A percentile compares a stretch with the other conserved stretches of the same genome.
phyloP scores from a whole-genome alignment of 306 rosid genomes.

The Acacia confusa region DNA sequence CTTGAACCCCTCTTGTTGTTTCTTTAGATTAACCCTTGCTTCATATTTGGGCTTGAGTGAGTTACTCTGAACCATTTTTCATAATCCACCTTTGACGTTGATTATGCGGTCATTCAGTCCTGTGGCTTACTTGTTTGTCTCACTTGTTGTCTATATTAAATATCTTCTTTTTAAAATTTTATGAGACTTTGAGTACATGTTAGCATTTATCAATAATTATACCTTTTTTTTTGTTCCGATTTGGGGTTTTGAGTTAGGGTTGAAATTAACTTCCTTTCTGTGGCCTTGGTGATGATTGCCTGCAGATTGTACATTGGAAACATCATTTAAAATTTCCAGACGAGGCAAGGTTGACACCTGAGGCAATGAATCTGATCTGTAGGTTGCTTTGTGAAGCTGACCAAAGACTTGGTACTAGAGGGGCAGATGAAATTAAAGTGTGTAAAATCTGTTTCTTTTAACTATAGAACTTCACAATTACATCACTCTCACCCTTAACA shows the following conservation, averaged over 20 bases:
- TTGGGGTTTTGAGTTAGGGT: not conserved
- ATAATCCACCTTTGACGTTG: not conserved
- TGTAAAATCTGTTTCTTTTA: slow-evolving; percentile 23
- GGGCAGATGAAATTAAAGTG: slow-evolving; percentile 78
- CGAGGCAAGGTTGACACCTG: slow-evolving; percentile 77
- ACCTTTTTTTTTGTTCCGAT: not conserved
- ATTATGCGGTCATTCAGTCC: not conserved
- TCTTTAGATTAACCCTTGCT: slow-evolving; percentile 3
- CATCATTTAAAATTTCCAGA: slow-evolving; percentile 89
- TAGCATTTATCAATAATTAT: slow-evolving; percentile 24
- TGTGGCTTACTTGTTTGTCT: not conserved
- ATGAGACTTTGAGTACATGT: not conserved
- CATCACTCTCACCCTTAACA: slow-evolving; percentile 11
- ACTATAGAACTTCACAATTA: not conserved
- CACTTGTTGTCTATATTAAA: not conserved
- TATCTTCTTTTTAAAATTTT: not conserved
- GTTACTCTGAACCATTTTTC: not conserved
- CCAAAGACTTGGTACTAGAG: slow-evolving; percentile 69
- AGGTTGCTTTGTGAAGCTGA: slow-evolving; percentile 84
- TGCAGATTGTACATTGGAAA: slow-evolving; percentile 90
- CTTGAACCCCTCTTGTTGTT: not conserved
- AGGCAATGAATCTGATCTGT: slow-evolving; percentile 79
- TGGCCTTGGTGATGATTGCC: slow-evolving; percentile 21
- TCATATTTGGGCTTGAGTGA: not conserved
- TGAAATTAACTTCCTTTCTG: not conserved